Evolutionary conservation across 2,329 filamentous ascomycete species (phyloP), one percentile per base, ranked within the genome.

Genomic region (Fusarium redolens): DNA sequence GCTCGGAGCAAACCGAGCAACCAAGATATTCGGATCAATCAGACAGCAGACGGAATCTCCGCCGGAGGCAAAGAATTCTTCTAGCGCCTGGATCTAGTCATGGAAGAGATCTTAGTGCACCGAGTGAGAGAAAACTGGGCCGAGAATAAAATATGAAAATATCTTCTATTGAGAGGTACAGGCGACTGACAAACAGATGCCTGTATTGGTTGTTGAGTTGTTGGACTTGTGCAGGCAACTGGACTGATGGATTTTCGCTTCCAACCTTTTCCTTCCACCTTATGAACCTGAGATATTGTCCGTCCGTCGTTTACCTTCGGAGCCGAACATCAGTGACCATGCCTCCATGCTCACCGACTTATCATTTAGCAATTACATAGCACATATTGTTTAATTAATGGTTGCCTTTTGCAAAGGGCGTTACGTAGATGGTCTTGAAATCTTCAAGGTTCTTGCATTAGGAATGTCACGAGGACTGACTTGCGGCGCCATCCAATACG

Each of bases 381-480:
- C 10, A 45, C n/a, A 22, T 15, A 41, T 37, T 57, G 31, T 37
- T 57, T 30, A 33, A 52, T 38, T 28, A 22, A 33, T 62, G 22
- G 18, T 25, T 51, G 14, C 38, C 44, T 57, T 40, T 65, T 57
- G 18, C 11, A 47, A 41, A 43, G 22, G n/a, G 35, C 37, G 37
- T 22, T 31, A 43, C 30, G 20, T 44, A 15, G 20, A 25, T 58
- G 17, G 38, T 13, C 40, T 40, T 51, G n/a, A 22, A 47, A 35
- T 68, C 50, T 45, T 67, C 68, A 63, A 37, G 54, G 65, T 74
- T 43, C 51, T 61, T 68, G 64, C 71, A 71, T 76, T 35, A 45
- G 43, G 28, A 35, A 56, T 54, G 63, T 68, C 71, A 75, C 63
- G 65, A 66, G 69, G 56, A 41, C 40, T 25, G 47, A 40, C 47